Conservation (phyloP, 495 filamentous ascomycete species). For the Lophiostoma macrostomum region DNA sequence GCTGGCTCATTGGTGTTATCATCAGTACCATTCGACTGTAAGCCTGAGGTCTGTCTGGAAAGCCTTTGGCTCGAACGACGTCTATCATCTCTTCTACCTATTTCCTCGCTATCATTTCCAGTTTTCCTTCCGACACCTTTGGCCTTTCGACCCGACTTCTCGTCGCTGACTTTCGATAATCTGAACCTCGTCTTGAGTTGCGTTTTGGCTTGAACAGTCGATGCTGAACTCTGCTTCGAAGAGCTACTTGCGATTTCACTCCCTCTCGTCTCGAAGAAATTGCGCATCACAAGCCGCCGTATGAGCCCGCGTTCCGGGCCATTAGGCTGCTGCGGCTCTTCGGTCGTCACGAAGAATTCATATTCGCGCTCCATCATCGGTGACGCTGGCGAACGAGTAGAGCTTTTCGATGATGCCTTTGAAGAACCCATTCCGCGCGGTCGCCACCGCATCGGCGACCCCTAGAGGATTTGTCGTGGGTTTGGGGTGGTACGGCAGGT, state of each 20-base stretch:
- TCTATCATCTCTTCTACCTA: constrained; percentile 3
- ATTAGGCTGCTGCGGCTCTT: constrained; percentile 21
- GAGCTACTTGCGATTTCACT: constrained; percentile 3
- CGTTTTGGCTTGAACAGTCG: constrained; percentile 18
- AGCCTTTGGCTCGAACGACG: too few species aligned
- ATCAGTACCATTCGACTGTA: too few species aligned
- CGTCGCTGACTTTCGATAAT: constrained; percentile 13
- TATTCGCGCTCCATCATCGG: constrained; percentile 26
- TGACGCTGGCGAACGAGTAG: too few species aligned
- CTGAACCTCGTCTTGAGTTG: constrained; percentile 25
- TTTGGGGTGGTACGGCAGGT: too few species aligned
- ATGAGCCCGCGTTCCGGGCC: constrained; percentile 18
- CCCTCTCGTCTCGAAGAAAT: constrained; percentile 26
- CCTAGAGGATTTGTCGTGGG: too few species aligned
- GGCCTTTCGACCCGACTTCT: neutral
- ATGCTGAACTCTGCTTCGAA: constrained; percentile 11
- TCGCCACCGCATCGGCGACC: too few species aligned
- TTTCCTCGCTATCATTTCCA: neutral
- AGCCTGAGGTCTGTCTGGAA: too few species aligned
- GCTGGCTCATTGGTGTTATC: too few species aligned
- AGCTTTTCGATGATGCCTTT: too few species aligned
- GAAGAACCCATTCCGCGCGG: too few species aligned
- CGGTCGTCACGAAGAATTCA: constrained; percentile 30
- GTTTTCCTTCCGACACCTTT: neutral
- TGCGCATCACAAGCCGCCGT: constrained; percentile 29